Conservation (phyloP, 2,329 filamentous ascomycete genomes). For the Leptographium radiaticola region DNA sequence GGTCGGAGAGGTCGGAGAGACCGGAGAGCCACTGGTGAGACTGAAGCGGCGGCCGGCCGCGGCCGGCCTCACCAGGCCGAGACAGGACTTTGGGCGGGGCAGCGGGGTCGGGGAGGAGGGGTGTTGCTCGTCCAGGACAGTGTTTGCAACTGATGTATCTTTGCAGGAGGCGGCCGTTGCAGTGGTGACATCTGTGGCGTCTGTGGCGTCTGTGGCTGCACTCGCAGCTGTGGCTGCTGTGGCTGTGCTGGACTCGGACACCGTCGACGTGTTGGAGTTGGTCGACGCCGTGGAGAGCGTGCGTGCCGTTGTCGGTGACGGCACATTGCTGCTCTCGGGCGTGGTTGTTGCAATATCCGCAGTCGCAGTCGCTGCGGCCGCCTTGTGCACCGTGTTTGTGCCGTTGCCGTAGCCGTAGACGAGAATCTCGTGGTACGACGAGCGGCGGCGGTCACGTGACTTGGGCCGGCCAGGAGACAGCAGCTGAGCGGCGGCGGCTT, state of each 20-base stretch:
- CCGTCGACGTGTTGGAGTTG: slow-evolving; percentile 9
- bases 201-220: background rate
- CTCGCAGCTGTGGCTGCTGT: background rate
- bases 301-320: slow-evolving; percentile 8
- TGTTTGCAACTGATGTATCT: no score
- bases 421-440: slow-evolving; percentile 35
- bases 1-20: no score
- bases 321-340: slow-evolving; percentile 6
- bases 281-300: slow-evolving; percentile 16
- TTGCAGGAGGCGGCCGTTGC: no score
- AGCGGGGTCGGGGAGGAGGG: no score
- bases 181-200: no score
- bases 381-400: slow-evolving; percentile 21
- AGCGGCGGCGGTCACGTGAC: background rate
- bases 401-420: slow-evolving; percentile 42
- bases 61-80: background rate
- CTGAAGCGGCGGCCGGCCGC: slow-evolving; percentile 8
- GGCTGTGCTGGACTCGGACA: background rate
- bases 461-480: no score
- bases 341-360: no score
- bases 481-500: no score
- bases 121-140: no score
- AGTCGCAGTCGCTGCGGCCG: background rate
- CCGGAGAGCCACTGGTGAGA: no score
- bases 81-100: background rate